Evolutionary conservation across 2,329 filamentous ascomycete species (phyloP), one percentile per base, ranked within the genome.

Genomic region (Ophiostoma pallidulum): DNA sequence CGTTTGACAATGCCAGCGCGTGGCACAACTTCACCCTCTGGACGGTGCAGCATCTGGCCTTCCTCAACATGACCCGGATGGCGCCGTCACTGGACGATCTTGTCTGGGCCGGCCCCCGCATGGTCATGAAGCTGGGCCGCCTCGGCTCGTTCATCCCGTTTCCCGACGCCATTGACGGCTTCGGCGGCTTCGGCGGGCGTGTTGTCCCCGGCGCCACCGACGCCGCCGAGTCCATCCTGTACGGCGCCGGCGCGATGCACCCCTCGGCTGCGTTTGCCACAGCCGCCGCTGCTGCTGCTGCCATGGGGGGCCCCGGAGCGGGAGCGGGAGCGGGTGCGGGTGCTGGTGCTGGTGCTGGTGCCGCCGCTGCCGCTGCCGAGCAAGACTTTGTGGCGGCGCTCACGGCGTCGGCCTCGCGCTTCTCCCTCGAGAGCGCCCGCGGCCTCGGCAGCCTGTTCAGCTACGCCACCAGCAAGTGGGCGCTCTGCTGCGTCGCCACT

Each of bases 391-490:
- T 47, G 0, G 37, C 51, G 2, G 68, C 46, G 38, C 62, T 67
- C 13, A 41, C 53, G 0, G 49, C 53, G 1, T 71, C 49, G 60
- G 66, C 47, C 9, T 70, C 73, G 7, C 68, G 69, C 28, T 70
- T 82, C 52, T 73, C 77, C 6, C 62, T 78, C 53, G 78, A 82
- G 55, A 68, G 77, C 20, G 69, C 73, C 2, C 78, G 82, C 60
- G 88, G 85, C 37, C 72, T 96, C 37, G 86, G 87, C 38, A 89
- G 86, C 52, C 80, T 97, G 50, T 90, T 97, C 65, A 85, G 81
- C 57, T 98, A 97, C 65, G 74, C 89, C 37, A 94, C 86, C 1
- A 94, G 87, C 64, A 85, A 85, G 64, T 97, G 92, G 92, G 90
- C 91, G 1, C 69, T 97, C 49, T 82, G 83, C 45, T 96, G 89